These are phyloP conservation scores for Suillus subalutaceus DNA, from an alignment of 768 basidiomycete genomes.

Conservation along the genomic window DNA sequence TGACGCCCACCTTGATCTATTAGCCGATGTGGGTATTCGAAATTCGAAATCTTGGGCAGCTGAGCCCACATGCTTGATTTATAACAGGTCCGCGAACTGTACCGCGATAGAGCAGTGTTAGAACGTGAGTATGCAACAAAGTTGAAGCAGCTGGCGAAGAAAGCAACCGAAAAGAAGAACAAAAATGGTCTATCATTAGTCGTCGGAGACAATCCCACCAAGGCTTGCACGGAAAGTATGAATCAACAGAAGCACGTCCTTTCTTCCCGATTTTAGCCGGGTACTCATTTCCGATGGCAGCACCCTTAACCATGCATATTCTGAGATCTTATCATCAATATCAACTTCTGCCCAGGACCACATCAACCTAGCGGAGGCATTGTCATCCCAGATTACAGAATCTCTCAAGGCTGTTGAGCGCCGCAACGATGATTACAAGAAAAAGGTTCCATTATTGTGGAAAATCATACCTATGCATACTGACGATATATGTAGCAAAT, in stretches of 20 bases:
- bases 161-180: constrained; percentile 70
- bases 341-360: constrained; percentile 69
- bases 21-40: constrained; percentile 57
- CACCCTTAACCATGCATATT: constrained; percentile 73
- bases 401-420: constrained; percentile 61
- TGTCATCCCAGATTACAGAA: constrained; percentile 64
- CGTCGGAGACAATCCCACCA: constrained; percentile 70
- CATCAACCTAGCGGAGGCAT: constrained; percentile 60
- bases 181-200: constrained; percentile 58
- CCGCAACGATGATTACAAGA: constrained; percentile 66
- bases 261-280: constrained; percentile 1
- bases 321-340: constrained; percentile 65
- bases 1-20: constrained; percentile 65
- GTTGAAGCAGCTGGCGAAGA: constrained; percentile 65
- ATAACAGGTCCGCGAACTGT: constrained; percentile 70
- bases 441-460: constrained; percentile 49
- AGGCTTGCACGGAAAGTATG: constrained; percentile 54
- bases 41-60: not conserved
- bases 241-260: constrained; percentile 56
- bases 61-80: constrained; percentile 9
- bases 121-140: constrained; percentile 83
- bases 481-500: constrained; percentile 53
- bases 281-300: constrained; percentile 41
- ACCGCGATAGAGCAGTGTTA: constrained; percentile 62
- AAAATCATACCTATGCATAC: not conserved